Evolutionary conservation across 2,329 filamentous ascomycete species (phyloP).

Genomic region (Ilyonectria destructans): DNA sequence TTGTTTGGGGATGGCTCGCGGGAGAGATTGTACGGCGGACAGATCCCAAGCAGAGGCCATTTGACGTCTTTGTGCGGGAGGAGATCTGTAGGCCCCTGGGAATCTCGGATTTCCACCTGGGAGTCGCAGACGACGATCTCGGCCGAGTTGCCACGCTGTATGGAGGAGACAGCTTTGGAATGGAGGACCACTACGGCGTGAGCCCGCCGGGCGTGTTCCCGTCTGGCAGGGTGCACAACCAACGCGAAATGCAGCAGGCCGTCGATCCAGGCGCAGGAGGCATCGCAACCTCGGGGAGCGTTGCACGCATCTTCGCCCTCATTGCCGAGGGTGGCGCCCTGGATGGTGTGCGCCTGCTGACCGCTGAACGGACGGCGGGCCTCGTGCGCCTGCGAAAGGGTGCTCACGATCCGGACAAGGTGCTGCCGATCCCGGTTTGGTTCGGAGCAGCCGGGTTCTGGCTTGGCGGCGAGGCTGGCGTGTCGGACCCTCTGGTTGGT

Average conservation of each 20-base stretch:
- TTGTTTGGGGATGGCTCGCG: conserved; percentile 28
- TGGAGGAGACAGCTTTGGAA: conserved; percentile 8
- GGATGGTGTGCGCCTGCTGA: conserved; percentile 3
- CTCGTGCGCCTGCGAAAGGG: conserved; percentile 12
- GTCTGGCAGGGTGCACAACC: conserved; percentile 19
- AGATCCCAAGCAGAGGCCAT: conserved; percentile 20
- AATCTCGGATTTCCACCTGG: conserved; percentile 15
- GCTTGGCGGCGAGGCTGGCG: conserved; percentile 18
- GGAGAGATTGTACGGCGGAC: conserved; percentile 28
- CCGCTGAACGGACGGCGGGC: background rate
- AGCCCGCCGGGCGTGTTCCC: conserved; percentile 22
- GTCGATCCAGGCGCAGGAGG: conserved; percentile 28
- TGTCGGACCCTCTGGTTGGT: conserved; percentile 10
- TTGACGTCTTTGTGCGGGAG: conserved; percentile 21
- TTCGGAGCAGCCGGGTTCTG: conserved; percentile 14
- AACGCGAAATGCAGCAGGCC: conserved; percentile 20
- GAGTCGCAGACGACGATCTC: conserved; percentile 21
- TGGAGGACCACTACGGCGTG: conserved; percentile 19
- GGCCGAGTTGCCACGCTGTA: conserved; percentile 25
- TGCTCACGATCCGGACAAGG: background rate
- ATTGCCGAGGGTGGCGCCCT: conserved; percentile 25
- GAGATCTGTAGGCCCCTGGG: conserved; percentile 25
- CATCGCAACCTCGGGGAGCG: conserved; percentile 4
- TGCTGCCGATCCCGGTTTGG: conserved; percentile 19
- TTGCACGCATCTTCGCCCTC: conserved; percentile 28